Evolutionary conservation across 192 early-diverging fungal species (phyloP).

Genomic region (Backusella macrospora): DNA sequence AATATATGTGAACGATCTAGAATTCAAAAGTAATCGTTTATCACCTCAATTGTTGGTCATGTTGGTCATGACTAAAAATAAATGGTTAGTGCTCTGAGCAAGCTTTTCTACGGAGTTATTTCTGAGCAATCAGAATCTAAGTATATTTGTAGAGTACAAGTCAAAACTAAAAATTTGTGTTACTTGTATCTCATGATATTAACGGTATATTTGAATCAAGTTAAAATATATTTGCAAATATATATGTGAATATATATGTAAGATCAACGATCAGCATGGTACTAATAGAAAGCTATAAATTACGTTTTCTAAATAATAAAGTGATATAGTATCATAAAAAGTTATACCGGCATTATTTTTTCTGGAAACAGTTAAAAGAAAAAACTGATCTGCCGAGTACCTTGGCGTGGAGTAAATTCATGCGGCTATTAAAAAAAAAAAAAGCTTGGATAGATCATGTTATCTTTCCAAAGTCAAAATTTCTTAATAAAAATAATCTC

Average conservation of each 20-base stretch:
- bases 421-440: slow-evolving; percentile 5
- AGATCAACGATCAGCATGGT: no score
- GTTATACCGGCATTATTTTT: no score
- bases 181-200: neutral
- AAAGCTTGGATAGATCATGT: neutral
- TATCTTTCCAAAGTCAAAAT: neutral
- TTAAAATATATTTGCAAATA: no score
- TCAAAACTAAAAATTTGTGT: neutral
- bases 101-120: neutral
- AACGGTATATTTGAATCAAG: neutral
- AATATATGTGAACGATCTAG: neutral
- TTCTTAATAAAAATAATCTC: neutral
- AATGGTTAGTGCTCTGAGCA: neutral
- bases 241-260: neutral
- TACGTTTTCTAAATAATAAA: no score
- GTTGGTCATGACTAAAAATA: neutral
- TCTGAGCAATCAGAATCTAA: neutral
- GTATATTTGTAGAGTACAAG: neutral
- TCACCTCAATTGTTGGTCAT: neutral
- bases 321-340: no score
- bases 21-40: neutral
- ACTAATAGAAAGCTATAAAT: no score
- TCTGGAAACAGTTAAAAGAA: neutral
- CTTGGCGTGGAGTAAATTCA: slow-evolving; percentile 2
- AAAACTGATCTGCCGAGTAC: slow-evolving; percentile 3